Evolutionary conservation across 2,329 filamentous ascomycete species (phyloP).

Genomic region (Bipolaris bicolor): DNA sequence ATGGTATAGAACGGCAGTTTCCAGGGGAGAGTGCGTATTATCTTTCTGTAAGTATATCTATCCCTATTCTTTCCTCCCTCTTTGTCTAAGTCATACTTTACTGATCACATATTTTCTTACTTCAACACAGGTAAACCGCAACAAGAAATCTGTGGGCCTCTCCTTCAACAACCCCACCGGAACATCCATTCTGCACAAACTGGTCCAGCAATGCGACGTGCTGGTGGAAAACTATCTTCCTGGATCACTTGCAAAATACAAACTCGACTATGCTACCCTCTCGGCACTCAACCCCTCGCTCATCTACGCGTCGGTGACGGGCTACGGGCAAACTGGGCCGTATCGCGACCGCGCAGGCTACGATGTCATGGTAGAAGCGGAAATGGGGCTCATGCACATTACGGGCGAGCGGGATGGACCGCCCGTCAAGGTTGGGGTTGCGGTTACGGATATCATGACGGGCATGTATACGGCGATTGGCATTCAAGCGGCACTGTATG

Average conservation of each 20-base stretch:
- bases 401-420: conserved; percentile 86
- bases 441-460: conserved; percentile 93
- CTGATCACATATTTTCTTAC: neutral
- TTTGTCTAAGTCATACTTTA: neutral
- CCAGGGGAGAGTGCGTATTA: conserved; percentile 97
- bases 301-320: conserved; percentile 94
- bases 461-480: conserved; percentile 93
- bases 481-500: conserved; percentile 87
- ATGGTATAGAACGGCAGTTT: conserved; percentile 64
- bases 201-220: conserved; percentile 84
- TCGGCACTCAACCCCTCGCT: conserved; percentile 79
- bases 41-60: conserved; percentile 66
- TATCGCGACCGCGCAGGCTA: conserved; percentile 88
- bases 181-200: conserved; percentile 81
- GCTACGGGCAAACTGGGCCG: conserved; percentile 93
- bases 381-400: conserved; percentile 98
- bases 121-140: conserved; percentile 77
- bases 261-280: conserved; percentile 83
- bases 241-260: conserved; percentile 84
- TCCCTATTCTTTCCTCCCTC: no score
- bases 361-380: conserved; percentile 99
- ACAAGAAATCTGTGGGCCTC: conserved; percentile 91
- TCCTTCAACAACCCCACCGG: conserved; percentile 87
- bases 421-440: conserved; percentile 97
- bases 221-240: conserved; percentile 97